Conservation (phyloP, 148 eudicot species). For the Dysphania ambrosioides region DNA sequence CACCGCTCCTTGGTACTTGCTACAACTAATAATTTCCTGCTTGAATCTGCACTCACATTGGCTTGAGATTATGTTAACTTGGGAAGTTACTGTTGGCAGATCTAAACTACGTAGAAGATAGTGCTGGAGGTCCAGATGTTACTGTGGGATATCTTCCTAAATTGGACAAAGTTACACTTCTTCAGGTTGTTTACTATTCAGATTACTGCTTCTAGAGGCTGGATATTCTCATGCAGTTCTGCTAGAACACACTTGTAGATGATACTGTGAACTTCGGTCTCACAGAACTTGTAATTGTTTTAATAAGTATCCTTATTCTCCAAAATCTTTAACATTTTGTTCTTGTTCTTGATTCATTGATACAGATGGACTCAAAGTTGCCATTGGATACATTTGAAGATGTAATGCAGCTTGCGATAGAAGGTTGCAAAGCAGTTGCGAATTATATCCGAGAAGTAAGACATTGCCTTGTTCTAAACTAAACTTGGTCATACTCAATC, state of each 20-base stretch:
- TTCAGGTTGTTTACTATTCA: constrained; percentile 53
- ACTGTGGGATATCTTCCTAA: constrained; percentile 89
- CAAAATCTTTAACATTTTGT: background rate
- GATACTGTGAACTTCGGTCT: background rate
- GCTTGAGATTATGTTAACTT: background rate
- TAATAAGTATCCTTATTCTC: background rate
- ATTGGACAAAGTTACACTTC: constrained; percentile 83
- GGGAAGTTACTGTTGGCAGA: constrained; percentile 36
- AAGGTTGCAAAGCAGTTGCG: constrained; percentile 97
- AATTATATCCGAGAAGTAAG: constrained; percentile 85
- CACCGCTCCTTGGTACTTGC: constrained; percentile 75
- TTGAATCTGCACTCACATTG: background rate
- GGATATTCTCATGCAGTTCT: no score
- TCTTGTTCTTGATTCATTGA: constrained; percentile 6
- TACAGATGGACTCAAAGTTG: constrained; percentile 90
- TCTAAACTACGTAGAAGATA: constrained; percentile 86
- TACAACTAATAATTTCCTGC: background rate
- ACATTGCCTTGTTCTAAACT: background rate
- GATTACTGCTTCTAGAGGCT: background rate
- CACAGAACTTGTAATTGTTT: background rate
- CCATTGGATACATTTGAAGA: constrained; percentile 74
- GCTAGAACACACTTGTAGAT: background rate
- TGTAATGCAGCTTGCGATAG: constrained; percentile 88
- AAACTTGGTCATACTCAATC: background rate
- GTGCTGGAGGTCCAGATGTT: constrained; percentile 98